Evolutionary conservation across 805 yeast genomes (phyloP).

Genomic region (Candida quercuum): DNA sequence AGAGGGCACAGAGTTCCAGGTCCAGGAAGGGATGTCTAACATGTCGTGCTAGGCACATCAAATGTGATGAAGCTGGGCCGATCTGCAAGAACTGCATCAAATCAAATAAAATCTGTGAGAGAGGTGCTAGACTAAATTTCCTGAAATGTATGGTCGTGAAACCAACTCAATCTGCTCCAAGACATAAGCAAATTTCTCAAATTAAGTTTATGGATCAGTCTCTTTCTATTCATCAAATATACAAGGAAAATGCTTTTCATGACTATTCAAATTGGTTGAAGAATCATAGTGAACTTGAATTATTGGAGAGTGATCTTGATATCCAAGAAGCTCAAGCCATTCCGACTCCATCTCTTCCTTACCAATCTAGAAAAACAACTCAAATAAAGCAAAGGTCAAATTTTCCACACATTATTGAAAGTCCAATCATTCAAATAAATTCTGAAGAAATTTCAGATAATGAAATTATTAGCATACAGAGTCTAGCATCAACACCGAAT

Average conservation of each 20-base stretch:
- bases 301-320: constrained; percentile 16
- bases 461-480: constrained; percentile 4
- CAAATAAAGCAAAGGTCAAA: too few species aligned
- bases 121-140: constrained; percentile 42
- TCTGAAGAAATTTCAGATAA: constrained; percentile 7
- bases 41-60: constrained; percentile 55
- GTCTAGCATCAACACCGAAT: not conserved
- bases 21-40: constrained; percentile 47
- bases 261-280: constrained; percentile 14
- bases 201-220: constrained; percentile 19
- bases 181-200: not conserved
- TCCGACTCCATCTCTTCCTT: not conserved
- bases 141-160: constrained; percentile 24
- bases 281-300: constrained; percentile 12
- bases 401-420: too few species aligned
- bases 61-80: constrained; percentile 55
- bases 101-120: constrained; percentile 40
- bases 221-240: constrained; percentile 13
- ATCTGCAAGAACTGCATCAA: constrained; percentile 47
- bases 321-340: constrained; percentile 2
- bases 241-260: constrained; percentile 13
- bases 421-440: too few species aligned
- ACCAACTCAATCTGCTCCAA: constrained; percentile 2
- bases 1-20: constrained; percentile 9
- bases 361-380: not conserved